Conservation (phyloP, 1,284 basidiomycete species). For the Volvariella surrecta region DNA sequence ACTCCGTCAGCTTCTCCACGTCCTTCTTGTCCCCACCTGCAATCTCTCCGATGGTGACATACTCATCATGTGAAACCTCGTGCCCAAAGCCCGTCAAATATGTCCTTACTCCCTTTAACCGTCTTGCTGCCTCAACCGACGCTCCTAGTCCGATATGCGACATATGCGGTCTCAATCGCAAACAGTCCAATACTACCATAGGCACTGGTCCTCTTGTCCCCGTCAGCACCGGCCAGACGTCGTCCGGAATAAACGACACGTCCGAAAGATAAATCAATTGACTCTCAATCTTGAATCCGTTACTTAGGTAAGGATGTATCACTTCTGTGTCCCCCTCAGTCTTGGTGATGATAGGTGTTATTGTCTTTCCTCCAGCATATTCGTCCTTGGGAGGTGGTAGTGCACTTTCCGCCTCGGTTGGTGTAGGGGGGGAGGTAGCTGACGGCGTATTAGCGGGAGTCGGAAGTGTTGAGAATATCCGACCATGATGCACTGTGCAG, state of each 20-base stretch:
- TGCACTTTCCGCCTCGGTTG: constrained; percentile 16
- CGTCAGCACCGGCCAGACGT: constrained; percentile 49
- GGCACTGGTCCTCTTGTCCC: constrained; percentile 26
- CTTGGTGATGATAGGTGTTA: background rate
- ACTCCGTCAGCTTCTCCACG: constrained; percentile 23
- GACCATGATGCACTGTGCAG: constrained; percentile 54
- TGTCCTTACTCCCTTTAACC: constrained; percentile 46
- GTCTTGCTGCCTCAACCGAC: constrained; percentile 43
- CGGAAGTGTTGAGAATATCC: constrained; percentile 37
- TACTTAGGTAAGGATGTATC: constrained; percentile 58
- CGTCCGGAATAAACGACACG: constrained; percentile 64
- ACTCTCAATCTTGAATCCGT: constrained; percentile 67
- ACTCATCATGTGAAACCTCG: constrained; percentile 61
- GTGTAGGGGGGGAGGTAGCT: constrained; percentile 36
- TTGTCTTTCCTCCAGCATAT: no score
- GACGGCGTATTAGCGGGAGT: constrained; percentile 30
- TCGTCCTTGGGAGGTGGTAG: constrained; percentile 9
- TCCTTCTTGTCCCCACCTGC: constrained; percentile 30
- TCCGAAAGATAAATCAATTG: constrained; percentile 67
- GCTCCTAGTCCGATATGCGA: constrained; percentile 68
- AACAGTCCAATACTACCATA: constrained; percentile 65
- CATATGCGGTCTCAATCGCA: constrained; percentile 49
- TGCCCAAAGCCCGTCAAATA: constrained; percentile 73
- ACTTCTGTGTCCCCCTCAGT: constrained; percentile 16
- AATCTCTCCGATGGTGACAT: constrained; percentile 45